These are phyloP conservation scores for Pseudogymnoascus sp. DNA, from an alignment of 2,329 filamentous ascomycete genomes.

Conservation along the genomic window DNA sequence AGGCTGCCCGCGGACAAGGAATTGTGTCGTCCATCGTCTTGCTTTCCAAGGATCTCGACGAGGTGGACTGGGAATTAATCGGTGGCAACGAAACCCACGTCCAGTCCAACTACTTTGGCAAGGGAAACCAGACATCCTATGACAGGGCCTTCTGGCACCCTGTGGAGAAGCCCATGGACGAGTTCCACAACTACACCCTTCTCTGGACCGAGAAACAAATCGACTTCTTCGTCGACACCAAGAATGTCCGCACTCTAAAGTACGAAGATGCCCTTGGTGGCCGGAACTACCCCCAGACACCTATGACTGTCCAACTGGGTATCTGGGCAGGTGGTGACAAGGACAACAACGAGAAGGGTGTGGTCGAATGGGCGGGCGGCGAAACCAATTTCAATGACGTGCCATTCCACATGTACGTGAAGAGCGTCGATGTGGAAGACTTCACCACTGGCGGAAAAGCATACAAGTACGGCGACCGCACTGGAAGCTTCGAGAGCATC, in stretches of 20 bases:
- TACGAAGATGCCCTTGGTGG: slow-evolving; percentile 54
- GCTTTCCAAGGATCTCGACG: slow-evolving; percentile 75
- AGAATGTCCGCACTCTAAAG: slow-evolving; percentile 54
- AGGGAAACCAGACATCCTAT: slow-evolving; percentile 62
- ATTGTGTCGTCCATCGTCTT: slow-evolving; percentile 78
- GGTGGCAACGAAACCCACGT: slow-evolving; percentile 56
- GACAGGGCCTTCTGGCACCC: slow-evolving; percentile 58
- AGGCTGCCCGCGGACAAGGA: slow-evolving; percentile 65
- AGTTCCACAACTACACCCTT: slow-evolving; percentile 63
- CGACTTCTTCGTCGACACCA: slow-evolving; percentile 63
- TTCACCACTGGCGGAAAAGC: slow-evolving; percentile 53
- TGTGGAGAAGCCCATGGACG: slow-evolving; percentile 48
- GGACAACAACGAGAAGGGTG: slow-evolving; percentile 41
- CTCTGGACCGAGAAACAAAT: slow-evolving; percentile 62
- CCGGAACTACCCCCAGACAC: slow-evolving; percentile 65
- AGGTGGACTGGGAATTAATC: slow-evolving; percentile 81
- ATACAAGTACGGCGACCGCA: slow-evolving; percentile 56
- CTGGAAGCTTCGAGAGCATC: slow-evolving; percentile 58
- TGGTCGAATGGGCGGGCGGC: slow-evolving; percentile 63
- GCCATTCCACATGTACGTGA: slow-evolving; percentile 68
- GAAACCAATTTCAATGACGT: slow-evolving; percentile 55
- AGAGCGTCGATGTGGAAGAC: slow-evolving; percentile 50
- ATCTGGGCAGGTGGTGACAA: slow-evolving; percentile 59
- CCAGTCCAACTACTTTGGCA: slow-evolving; percentile 70
- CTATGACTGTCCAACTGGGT: slow-evolving; percentile 61